Evolutionary conservation across 2,329 filamentous ascomycete species (phyloP).

Genomic region (Hypoxylon sp.): DNA sequence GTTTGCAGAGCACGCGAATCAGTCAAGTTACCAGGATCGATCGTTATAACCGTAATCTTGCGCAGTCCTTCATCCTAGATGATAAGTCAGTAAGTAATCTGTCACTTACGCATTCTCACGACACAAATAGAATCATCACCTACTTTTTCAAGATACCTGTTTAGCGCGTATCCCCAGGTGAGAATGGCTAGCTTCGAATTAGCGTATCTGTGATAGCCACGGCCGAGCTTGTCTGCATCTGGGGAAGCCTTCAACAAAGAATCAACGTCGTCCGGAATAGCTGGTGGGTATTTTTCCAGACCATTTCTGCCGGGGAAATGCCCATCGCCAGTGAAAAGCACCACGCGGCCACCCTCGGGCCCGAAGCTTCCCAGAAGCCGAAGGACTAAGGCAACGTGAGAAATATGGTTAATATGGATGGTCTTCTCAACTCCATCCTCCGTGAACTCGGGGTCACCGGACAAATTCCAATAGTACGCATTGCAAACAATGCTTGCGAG

Average conservation of each 20-base stretch:
- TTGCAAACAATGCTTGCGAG: constrained; percentile 52
- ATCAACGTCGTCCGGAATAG: constrained; percentile 49
- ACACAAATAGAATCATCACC: background rate
- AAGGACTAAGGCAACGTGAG: constrained; percentile 50
- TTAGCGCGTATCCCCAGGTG: constrained; percentile 53
- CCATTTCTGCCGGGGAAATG: constrained; percentile 52
- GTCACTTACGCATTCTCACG: background rate
- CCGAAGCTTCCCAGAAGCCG: constrained; percentile 67
- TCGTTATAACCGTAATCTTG: constrained; percentile 41
- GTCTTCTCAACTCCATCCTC: constrained; percentile 50
- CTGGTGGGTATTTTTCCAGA: constrained; percentile 49
- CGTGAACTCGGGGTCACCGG: constrained; percentile 45
- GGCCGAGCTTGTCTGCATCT: constrained; percentile 49
- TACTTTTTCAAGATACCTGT: constrained; percentile 44
- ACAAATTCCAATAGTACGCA: constrained; percentile 51
- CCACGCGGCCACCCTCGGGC: constrained; percentile 55
- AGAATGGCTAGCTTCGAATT: constrained; percentile 52
- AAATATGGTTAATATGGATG: constrained; percentile 52
- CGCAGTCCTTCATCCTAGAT: constrained; percentile 37
- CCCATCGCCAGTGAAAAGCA: constrained; percentile 45
- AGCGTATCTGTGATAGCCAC: constrained; percentile 55
- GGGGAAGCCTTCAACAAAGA: constrained; percentile 47
- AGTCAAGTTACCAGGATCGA: constrained; percentile 42
- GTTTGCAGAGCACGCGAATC: constrained; percentile 49
- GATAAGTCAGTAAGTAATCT: constrained; percentile 3